These are phyloP conservation scores for Oidium heveae DNA, from an alignment of 2,329 filamentous ascomycete species.

Conservation along the genomic window DNA sequence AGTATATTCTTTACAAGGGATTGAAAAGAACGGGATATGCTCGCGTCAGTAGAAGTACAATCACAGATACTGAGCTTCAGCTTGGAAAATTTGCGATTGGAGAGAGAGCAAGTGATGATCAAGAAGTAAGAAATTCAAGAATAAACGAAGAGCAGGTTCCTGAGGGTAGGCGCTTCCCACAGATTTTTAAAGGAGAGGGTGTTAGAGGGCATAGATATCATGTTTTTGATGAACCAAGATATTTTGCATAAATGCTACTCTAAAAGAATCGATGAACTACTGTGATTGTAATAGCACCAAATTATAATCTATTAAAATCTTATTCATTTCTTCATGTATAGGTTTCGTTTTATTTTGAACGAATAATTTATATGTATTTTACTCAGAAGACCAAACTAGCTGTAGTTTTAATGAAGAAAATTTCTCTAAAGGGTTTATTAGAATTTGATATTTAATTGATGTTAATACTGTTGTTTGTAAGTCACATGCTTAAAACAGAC, in stretches of 20 bases:
- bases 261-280: too few relatives aligned
- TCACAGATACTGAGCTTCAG: conserved; percentile 93
- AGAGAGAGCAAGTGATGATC: conserved; percentile 33
- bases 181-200: conserved; percentile 59
- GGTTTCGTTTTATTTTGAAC: too few relatives aligned
- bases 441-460: too few relatives aligned
- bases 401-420: too few relatives aligned
- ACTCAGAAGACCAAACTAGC: too few relatives aligned
- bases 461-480: too few relatives aligned
- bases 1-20: conserved; percentile 91
- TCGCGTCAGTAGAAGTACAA: conserved; percentile 63
- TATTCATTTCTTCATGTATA: too few relatives aligned
- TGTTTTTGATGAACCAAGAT: conserved; percentile 79
- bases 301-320: too few relatives aligned
- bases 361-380: too few relatives aligned
- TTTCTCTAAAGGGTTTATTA: too few relatives aligned
- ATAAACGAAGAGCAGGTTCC: conserved; percentile 52
- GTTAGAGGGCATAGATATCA: conserved; percentile 81
- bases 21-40: conserved; percentile 73
- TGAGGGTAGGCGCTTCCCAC: conserved; percentile 58
- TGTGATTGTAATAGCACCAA: too few relatives aligned
- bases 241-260: conserved; percentile 19
- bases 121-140: conserved; percentile 28
- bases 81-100: conserved; percentile 87
- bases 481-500: too few relatives aligned